Evolutionary conservation across 129 eudicot species (phyloP).

Genomic region (Ambrosia artemisiifolia): DNA sequence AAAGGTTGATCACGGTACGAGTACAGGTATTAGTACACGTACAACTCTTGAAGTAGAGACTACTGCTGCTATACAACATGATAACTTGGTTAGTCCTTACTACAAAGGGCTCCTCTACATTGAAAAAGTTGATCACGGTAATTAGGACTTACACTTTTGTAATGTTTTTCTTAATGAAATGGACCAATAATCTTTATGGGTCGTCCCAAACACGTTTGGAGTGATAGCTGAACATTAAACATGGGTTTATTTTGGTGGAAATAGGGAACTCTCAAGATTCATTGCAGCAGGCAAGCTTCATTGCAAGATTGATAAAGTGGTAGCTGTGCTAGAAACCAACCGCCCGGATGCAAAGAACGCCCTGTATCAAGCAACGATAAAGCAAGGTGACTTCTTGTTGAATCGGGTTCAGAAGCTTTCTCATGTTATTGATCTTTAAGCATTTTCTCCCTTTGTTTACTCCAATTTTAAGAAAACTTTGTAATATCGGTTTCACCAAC

Average conservation of each 20-base stretch:
- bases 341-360: slow-evolving; percentile 99
- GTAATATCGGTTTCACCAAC: too few relatives aligned
- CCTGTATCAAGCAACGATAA: slow-evolving; percentile 92
- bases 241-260: slow-evolving; percentile 1
- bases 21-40: too few relatives aligned
- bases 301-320: slow-evolving; percentile 96
- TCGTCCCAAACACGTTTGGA: too few relatives aligned
- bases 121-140: not conserved
- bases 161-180: too few relatives aligned
- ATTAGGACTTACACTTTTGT: too few relatives aligned
- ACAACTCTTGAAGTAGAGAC: slow-evolving; percentile 34
- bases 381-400: slow-evolving; percentile 92
- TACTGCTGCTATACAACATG: slow-evolving; percentile 8
- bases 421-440: slow-evolving; percentile 88
- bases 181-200: too few relatives aligned
- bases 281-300: slow-evolving; percentile 96
- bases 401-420: slow-evolving; percentile 92
- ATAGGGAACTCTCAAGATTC: slow-evolving; percentile 90
- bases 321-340: slow-evolving; percentile 88
- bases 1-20: not conserved
- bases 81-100: slow-evolving; percentile 30
- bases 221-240: too few relatives aligned
- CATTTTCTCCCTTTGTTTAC: too few relatives aligned
- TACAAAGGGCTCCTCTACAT: slow-evolving; percentile 15
- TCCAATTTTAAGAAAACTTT: too few relatives aligned